These are phyloP conservation scores for Phellopilus nigrolimitatus DNA, from an alignment of 1,284 basidiomycete genomes.

Conservation along the genomic window DNA sequence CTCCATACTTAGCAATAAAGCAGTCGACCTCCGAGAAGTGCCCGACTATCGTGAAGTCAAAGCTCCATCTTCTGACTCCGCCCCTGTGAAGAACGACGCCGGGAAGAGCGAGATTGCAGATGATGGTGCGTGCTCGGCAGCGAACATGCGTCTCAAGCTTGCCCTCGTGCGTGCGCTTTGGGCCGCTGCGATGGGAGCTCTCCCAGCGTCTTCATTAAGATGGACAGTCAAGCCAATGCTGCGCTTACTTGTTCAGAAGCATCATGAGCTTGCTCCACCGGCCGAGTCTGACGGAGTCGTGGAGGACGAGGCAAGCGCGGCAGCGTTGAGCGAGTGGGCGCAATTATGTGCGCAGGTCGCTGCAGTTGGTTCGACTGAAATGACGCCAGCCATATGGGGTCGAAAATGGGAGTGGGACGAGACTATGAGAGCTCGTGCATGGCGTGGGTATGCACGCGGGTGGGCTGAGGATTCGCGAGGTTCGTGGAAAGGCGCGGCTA, in stretches of 20 bases:
- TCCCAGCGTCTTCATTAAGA: conserved; percentile 40
- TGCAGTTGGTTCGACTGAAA: conserved; percentile 23
- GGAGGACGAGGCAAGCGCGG: conserved; percentile 6
- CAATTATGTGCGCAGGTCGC: conserved; percentile 51
- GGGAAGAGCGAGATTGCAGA: not conserved
- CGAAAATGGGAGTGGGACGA: conserved; percentile 35
- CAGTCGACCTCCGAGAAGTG: conserved; percentile 39
- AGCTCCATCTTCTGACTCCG: not conserved
- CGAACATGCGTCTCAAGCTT: conserved; percentile 45
- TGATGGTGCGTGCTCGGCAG: conserved; percentile 26
- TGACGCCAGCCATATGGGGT: conserved; percentile 19
- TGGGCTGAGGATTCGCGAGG: conserved; percentile 41
- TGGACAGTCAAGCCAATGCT: conserved; percentile 43
- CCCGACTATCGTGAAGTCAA: not conserved
- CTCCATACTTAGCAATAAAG: conserved; percentile 47
- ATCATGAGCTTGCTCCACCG: conserved; percentile 43
- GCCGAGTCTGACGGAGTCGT: conserved; percentile 32
- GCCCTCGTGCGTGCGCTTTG: conserved; percentile 52
- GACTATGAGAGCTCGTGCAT: conserved; percentile 34
- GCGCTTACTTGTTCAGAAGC: conserved; percentile 42
- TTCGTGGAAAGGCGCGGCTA: conserved; percentile 50
- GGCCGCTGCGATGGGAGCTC: conserved; percentile 37
- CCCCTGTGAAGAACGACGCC: not conserved
- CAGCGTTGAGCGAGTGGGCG: conserved; percentile 49
- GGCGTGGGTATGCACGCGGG: conserved; percentile 46